Evolutionary conservation across 2,329 filamentous ascomycete species (phyloP).

Genomic region (Exophiala aquamarina): DNA sequence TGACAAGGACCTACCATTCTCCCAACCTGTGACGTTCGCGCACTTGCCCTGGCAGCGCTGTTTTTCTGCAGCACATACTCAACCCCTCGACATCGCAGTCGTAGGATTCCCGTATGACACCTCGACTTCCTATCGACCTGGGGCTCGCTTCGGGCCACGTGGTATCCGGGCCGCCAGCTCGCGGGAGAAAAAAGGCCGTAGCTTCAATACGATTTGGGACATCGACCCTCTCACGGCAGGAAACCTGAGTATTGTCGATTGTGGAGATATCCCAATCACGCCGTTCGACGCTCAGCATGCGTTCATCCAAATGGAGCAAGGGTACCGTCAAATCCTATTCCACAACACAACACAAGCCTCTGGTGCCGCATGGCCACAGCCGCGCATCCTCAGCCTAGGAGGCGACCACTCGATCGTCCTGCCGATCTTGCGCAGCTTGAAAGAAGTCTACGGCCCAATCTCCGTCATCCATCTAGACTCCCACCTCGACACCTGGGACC

Average conservation of each 20-base stretch:
- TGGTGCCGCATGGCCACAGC: conserved; percentile 65
- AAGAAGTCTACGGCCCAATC: conserved; percentile 67
- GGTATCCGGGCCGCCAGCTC: conserved; percentile 33
- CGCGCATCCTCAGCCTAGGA: conserved; percentile 73
- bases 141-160: conserved; percentile 35
- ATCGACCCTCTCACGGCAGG: conserved; percentile 30
- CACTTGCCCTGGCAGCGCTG: conserved; percentile 32
- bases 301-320: conserved; percentile 80
- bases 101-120: conserved; percentile 38
- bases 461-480: conserved; percentile 65
- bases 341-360: conserved; percentile 69
- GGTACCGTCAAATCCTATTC: conserved; percentile 73
- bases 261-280: conserved; percentile 80
- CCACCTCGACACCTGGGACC: conserved; percentile 67
- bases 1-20: conserved; percentile 33
- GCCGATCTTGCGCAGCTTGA: conserved; percentile 56
- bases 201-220: conserved; percentile 32
- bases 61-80: conserved; percentile 25
- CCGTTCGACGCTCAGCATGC: conserved; percentile 85
- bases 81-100: conserved; percentile 33
- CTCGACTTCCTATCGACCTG: conserved; percentile 33
- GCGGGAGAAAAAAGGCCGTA: conserved; percentile 32
- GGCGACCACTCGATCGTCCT: conserved; percentile 47
- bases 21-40: conserved; percentile 33
- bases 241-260: conserved; percentile 66